Base-by-base conservation (phyloP, 176 grass and related monocot species). In the Oryza meridionalis region DNA sequence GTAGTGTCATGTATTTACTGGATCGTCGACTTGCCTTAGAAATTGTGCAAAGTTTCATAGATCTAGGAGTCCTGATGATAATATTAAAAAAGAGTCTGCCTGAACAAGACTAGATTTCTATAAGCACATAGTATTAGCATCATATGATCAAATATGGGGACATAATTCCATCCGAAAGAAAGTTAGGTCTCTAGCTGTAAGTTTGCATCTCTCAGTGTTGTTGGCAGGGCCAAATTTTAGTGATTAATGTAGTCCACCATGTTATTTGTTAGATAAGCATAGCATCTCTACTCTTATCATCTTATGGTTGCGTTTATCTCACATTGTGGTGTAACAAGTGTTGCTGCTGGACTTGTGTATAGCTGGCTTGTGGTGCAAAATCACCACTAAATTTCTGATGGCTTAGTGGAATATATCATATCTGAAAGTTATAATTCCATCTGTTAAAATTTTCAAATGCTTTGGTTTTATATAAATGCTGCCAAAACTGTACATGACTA, bases 371-470 rank as follows among this genome's bases (percentile, higher is more conserved):
- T 59, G 51, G 7, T 82, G 33, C 80, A 44, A 72, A 82, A 38
- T 14, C 44, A 44, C 15, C 14, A 72, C 58, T 40, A 61, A 42
- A 72, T 61, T 13, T 55, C 37, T 27, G 3, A 72, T 9, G n/a
- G n/a, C 21, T 62, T 32, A 72, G 14, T 82, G 38, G 79, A 55
- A 81, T 70, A 70, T n/a, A 26, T 71, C 24, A 81, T 58, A 9
- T n/a, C 21, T 45, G 43, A 67, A 67, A 45, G 38, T 61, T 53
- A 2, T 82, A 5, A n/a, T 80, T 53, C 9, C 42, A 19, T 75
- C 16, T 3, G 17, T 0, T 53, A 53, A 53, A 21, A 11, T 77
- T 77, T 59, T 13, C 11, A 61, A 62, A 62, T 14, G 10, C 10
- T 35, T 76, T 58, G 50, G 46, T 77, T 77, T 69, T 29, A 27